Base-by-base conservation (phyloP, 352 stramenopile genomes). In the Globisporangium middletonii region DNA sequence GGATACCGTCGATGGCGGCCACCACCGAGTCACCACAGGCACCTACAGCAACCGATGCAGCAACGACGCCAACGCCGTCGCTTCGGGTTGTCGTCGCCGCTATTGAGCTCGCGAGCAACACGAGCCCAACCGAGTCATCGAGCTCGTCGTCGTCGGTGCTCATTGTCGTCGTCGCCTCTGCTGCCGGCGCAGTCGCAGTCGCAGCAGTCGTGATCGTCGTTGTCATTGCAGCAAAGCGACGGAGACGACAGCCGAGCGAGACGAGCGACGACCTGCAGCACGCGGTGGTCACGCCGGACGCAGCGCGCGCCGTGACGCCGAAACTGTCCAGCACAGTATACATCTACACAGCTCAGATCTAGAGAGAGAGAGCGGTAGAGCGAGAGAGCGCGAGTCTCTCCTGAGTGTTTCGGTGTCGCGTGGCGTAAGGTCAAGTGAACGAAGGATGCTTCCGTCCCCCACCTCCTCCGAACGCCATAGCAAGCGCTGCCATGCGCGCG, bases 281-380 rank as follows among this genome's bases (percentile, higher is more conserved):
- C 53, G 62, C 79, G 28, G 63, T 78, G 37, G 74, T 82, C 46
- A 77, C 73, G 19, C 73, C 73, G n/a, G 76, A 63, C 3, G 63
- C 65, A 9, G 18, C 28, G 44, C 65, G 60, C 16, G 50, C 51
- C 4, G 51, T 45, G n/a, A 58, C 53, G 23, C 65, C 75, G 18
- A 68, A 65, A 19, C 44, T 67, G 48, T 74, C 62, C 5, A 69
- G 46, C 26, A 77, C 70, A 55, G 57, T 77, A 38, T 79, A 77
- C 48, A 68, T 82, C 47, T 82, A 82, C 54, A 82, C 73, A 35
- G 73, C 73, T 53, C 71, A 82, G 53, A 82, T 82, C 42, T 82
- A 23, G 23, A 23, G 23, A 23, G 23, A 23, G 23, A 23, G 23
- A 23, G 23, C 23, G 23, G 0, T 0, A 23, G 23, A 23, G 23